Conservation (phyloP, 768 basidiomycete species). For the Scleroderma citrinum region DNA sequence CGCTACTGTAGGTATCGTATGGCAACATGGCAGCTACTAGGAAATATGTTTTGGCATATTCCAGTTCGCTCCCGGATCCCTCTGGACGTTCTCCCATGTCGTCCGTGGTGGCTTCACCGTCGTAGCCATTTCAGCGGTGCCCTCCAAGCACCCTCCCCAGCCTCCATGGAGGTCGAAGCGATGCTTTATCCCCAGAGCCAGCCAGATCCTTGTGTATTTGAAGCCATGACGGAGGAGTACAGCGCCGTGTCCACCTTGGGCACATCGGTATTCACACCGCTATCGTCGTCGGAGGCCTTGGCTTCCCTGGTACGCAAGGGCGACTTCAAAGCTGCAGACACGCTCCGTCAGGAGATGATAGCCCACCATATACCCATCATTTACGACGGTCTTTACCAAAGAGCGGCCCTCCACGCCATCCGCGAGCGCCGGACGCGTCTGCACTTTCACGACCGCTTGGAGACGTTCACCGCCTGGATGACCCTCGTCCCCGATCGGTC, state of each 20-base stretch:
- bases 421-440: constrained; percentile 10
- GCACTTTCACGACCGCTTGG: constrained; percentile 12
- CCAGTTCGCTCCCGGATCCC: constrained; percentile 11
- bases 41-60: constrained; percentile 9
- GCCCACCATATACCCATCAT: constrained; percentile 34
- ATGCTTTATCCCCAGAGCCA: constrained; percentile 29
- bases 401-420: constrained; percentile 32
- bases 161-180: constrained; percentile 30
- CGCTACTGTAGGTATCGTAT: constrained; percentile 6
- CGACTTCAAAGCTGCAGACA: constrained; percentile 25
- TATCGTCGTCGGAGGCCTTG: constrained; percentile 20
- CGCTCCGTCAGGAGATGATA: constrained; percentile 36
- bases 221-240: constrained; percentile 32
- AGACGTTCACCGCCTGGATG: constrained; percentile 38
- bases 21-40: constrained; percentile 22
- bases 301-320: constrained; percentile 15
- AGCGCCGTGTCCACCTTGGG: constrained; percentile 6
- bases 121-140: constrained; percentile 20
- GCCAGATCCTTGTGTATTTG: constrained; percentile 33
- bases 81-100: constrained; percentile 9
- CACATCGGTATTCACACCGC: constrained; percentile 14
- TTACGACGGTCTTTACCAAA: constrained; percentile 30
- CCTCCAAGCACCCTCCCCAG: constrained; percentile 28
- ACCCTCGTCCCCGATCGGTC: constrained; percentile 34
- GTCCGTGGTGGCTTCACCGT: constrained; percentile 11